A percentile compares a stretch with the other conserved stretches of the same genome.
These are phyloP conservation scores for Pseudogymnoascus sp. DNA, from an alignment of 2,329 filamentous ascomycete genomes.

Conservation along the genomic window DNA sequence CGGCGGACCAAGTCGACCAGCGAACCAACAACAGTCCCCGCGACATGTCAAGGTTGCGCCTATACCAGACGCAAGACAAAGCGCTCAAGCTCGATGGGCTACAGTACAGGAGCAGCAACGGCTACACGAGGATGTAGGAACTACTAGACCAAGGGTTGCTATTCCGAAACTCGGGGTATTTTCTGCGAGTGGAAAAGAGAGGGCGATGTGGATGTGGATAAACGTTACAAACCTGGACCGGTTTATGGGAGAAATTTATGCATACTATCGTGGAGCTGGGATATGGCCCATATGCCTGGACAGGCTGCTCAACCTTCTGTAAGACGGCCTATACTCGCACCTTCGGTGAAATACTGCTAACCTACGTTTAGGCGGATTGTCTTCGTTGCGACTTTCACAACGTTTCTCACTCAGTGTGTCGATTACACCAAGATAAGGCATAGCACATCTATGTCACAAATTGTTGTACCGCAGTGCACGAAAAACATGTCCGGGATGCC, in stretches of 20 bases:
- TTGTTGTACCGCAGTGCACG: conserved; percentile 53
- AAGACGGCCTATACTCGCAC: conserved; percentile 23
- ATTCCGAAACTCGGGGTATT: conserved; percentile 40
- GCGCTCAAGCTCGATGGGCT: conserved; percentile 45
- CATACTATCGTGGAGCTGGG: conserved; percentile 58
- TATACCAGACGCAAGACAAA: conserved; percentile 13
- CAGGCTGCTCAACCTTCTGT: conserved; percentile 48
- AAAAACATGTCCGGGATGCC: conserved; percentile 32
- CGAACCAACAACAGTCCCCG: conserved; percentile 11
- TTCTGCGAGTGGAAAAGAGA: conserved; percentile 50
- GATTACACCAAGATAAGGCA: conserved; percentile 52
- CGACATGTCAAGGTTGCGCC: conserved; percentile 9
- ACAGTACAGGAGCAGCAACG: conserved; percentile 42
- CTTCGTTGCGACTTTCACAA: conserved; percentile 60
- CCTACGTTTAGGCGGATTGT: conserved; percentile 43
- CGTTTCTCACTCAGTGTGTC: conserved; percentile 61
- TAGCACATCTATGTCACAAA: conserved; percentile 38
- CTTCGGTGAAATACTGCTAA: conserved; percentile 5
- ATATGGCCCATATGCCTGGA: conserved; percentile 60
- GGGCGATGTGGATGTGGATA: conserved; percentile 65
- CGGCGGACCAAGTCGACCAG: conserved; percentile 15
- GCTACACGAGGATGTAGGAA: conserved; percentile 32
- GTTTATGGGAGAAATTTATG: conserved; percentile 60
- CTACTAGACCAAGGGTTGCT: conserved; percentile 21
- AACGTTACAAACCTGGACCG: conserved; percentile 64